Base-by-base conservation (phyloP, 2,329 filamentous ascomycete species). In the Aspergillus fructus region DNA sequence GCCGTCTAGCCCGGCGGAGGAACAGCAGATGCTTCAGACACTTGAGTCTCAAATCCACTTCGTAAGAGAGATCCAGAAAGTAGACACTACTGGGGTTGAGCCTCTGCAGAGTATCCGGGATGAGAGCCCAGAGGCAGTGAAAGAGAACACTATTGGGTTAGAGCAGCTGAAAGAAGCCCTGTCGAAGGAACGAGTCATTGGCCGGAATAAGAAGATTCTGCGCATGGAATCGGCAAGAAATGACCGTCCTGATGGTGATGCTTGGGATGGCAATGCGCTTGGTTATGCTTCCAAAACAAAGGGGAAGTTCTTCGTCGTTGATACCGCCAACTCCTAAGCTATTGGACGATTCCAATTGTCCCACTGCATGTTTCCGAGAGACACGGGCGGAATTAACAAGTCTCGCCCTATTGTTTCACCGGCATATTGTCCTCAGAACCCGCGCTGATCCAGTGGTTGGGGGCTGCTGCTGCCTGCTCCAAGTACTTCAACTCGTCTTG, bases 1-100 rank as follows among this genome's bases (percentile, higher is more conserved):
- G 1, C 92, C 93, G 0, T 76, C 80, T 17, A 80, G 80, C 2
- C 63, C 78, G 2, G 79, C 79, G 51, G 87, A 92, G 65, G 89
- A 96, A 71, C 67, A 78, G 0, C 76, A 80, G 24, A 91, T 96
- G 85, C 82, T 96, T 3, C 71, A 82, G 21, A 93, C 88, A 1
- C 82, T 99, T 2, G 83, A 87, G 52, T 86, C 89, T 33, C 94
- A 99, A 71, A 83, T 99, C 0, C 88, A 89, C 68, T 99, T 99
- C 69, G 92, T 97, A n/a, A 87, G 85, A 60, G 85, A 91, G 61
- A 87, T 97, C 19, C 93, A 96, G 69, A 79, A 82, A 45, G 88
- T 96, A 49, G 84, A 96, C 71, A 93, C 91, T 0, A 76, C 80
- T 0, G 86, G 83, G 3, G 80, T 97, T 0, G 81, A 86, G 55